Conservation (phyloP, 345 rosid species). For the Linum usitatissimum region DNA sequence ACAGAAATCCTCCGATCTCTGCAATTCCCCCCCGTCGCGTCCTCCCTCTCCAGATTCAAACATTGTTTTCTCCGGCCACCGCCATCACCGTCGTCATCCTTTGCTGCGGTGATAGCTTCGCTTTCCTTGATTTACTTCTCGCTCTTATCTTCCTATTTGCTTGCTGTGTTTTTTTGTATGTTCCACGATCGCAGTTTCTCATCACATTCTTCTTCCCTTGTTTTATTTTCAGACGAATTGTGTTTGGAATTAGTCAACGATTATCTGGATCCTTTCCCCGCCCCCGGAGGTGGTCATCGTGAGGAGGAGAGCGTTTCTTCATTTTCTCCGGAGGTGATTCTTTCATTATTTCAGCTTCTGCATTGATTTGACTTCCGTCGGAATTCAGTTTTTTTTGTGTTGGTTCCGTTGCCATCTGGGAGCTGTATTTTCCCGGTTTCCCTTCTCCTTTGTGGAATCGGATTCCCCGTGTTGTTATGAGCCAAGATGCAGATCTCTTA, state of each 20-base stretch:
- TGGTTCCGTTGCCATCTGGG: background rate
- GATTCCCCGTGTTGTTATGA: background rate
- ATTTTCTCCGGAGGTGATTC: background rate
- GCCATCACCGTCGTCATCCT: background rate
- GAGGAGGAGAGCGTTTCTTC: background rate
- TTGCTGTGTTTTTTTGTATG: background rate
- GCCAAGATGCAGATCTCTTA: background rate
- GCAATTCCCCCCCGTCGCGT: background rate
- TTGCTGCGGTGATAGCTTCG: background rate
- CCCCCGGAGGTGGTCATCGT: background rate
- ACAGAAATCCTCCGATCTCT: background rate
- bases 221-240: background rate
- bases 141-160: background rate
- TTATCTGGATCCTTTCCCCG: background rate
- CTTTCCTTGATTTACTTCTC: background rate
- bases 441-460: background rate
- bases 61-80: background rate
- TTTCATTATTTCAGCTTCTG: background rate
- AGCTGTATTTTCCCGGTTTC: background rate
- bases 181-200: background rate
- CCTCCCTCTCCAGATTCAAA: slow-evolving; percentile 1
- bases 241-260: background rate
- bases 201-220: background rate
- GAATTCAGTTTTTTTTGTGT: background rate
- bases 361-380: background rate